Base-by-base conservation (phyloP, 192 early-diverging fungal genomes). In the Coemansia sp. region DNA sequence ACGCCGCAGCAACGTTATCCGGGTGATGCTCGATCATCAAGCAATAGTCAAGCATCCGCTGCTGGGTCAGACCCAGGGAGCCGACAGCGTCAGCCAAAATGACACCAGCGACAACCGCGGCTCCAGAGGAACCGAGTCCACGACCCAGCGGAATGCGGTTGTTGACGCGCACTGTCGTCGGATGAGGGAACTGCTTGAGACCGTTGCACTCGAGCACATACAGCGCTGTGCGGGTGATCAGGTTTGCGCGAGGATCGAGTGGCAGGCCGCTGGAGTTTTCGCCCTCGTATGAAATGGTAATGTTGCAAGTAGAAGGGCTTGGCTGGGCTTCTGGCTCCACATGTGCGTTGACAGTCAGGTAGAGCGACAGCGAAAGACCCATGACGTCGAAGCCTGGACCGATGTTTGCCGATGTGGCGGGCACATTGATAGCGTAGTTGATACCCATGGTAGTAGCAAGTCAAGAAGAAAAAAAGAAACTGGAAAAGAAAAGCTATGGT, bases 351-450 rank as follows among this genome's bases (percentile, higher is more conserved):
- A 99, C 76, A 2, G 86, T 87, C 43, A 99, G 86, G 78, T 92
- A 91, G 51, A 98, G 84, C n/a, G 92, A 93, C 18, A 97, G 90
- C 34, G 94, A 91, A 4, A 94, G 87, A 28, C 98, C 98, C 43
- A 99, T 87, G 22, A 93, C 91, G 76, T 99, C 98, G 75, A 96
- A 99, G 41, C 98, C 98, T 17, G 96, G 96, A 15, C 98, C 98
- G 56, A 99, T 90, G 79, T 99, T 99, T 62, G 98, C 91, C n/a
- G 98, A 92, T 9, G 97, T 96, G 33, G 91, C 91, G 7, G 98
- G 96, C n/a, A 96, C 94, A 22, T 75, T 84, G 78, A 99, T 94
- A 11, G 45, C 57, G 59, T 72, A 73, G 37, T 48, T 74, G 38
- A 48, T 64, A 28, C 61, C 20, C 61, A 68, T 75, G 11, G 35